Conservation (phyloP, 768 basidiomycete genomes). For the Calocera viscosa region DNA sequence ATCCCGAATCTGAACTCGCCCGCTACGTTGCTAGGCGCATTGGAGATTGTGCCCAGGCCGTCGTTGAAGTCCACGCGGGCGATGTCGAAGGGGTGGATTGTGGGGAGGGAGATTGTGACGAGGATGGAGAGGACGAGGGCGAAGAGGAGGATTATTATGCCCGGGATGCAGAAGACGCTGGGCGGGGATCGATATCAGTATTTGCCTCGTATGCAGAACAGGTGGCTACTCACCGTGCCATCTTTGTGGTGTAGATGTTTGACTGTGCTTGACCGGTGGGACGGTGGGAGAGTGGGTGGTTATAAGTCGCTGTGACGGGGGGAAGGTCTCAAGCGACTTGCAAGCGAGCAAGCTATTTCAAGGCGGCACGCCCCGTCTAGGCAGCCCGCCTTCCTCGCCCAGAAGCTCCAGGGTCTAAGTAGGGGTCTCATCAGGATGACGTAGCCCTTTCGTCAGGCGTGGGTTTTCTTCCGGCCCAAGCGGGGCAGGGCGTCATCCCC, state of each 20-base stretch:
- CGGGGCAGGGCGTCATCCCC: no score
- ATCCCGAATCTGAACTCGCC: neutral
- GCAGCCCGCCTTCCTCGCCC: no score
- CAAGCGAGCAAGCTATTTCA: no score
- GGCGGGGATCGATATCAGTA: neutral
- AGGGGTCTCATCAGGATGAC: no score
- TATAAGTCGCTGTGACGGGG: no score
- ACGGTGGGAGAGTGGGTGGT: no score
- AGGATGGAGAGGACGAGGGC: constrained; percentile 7
- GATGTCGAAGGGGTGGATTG: neutral
- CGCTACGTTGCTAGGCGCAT: neutral
- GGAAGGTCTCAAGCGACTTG: no score
- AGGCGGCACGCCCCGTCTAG: no score
- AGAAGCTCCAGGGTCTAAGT: no score
- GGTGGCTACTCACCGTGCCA: neutral
- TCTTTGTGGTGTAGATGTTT: neutral
- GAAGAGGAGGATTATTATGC: neutral
- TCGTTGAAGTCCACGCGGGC: neutral
- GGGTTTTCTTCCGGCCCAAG: no score
- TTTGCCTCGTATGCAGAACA: neutral
- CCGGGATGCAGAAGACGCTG: constrained; percentile 7
- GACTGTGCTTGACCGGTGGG: no score
- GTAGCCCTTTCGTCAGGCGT: no score
- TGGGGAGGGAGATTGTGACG: constrained; percentile 6
- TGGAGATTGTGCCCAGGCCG: neutral